These are phyloP conservation scores for Phalaenopsis hybrid DNA, from an alignment of 116 monocot species.

Conservation along the genomic window DNA sequence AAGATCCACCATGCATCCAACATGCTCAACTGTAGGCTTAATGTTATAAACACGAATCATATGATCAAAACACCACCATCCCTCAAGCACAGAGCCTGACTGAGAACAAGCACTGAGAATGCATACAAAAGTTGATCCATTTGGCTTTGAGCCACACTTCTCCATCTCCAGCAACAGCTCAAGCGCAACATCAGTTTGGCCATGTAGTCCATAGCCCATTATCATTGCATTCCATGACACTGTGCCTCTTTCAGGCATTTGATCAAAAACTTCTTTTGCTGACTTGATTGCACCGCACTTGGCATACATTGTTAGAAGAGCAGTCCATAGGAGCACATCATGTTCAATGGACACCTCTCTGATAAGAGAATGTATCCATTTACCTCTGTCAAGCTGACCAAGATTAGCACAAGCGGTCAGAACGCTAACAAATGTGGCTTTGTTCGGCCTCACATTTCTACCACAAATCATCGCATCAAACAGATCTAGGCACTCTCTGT, in stretches of 20 bases:
- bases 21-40: conserved; percentile 12
- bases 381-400: conserved; percentile 26
- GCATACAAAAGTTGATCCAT: conserved; percentile 63
- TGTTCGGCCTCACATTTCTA: conserved; percentile 14
- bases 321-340: conserved; percentile 55
- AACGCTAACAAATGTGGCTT: conserved; percentile 20
- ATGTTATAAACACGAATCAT: conserved; percentile 36
- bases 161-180: conserved; percentile 67
- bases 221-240: conserved; percentile 83
- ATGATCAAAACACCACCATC: conserved; percentile 56
- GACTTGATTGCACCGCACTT: conserved; percentile 61
- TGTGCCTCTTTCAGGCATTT: conserved; percentile 41
- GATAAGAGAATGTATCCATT: conserved; percentile 57
- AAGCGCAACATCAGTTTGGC: conserved; percentile 36
- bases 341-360: conserved; percentile 7
- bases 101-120: conserved; percentile 54
- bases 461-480: conserved; percentile 20
- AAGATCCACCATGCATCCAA: too few relatives aligned
- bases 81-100: conserved; percentile 50
- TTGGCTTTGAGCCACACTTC: conserved; percentile 23
- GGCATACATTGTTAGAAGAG: conserved; percentile 68
- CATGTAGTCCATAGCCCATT: conserved; percentile 56
- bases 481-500: conserved; percentile 21
- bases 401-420: conserved; percentile 17
- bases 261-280: conserved; percentile 51